Percentiles rank a stretch among this genome's conserved stretches.
phyloP scores from a whole-genome alignment of 345 rosid species.

The Heritiera littoralis region DNA sequence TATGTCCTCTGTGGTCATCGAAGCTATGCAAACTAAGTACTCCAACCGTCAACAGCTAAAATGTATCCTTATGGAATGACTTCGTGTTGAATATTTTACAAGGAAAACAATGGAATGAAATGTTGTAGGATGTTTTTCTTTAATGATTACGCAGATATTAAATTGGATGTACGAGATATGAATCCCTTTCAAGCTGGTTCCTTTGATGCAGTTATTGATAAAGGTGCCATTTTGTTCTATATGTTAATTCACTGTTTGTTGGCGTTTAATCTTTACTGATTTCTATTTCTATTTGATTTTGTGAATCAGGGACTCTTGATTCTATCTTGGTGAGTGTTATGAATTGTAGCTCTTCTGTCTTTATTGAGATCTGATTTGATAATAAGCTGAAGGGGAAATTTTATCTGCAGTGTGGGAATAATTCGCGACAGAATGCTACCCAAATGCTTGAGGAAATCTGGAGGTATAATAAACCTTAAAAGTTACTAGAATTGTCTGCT shows the following conservation, averaged over 20 bases:
- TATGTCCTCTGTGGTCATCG: slow-evolving; percentile 72
- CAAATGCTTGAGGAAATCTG: slow-evolving; percentile 79
- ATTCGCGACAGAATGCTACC: slow-evolving; percentile 63
- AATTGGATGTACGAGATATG: slow-evolving; percentile 88
- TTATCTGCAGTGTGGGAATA: slow-evolving; percentile 65
- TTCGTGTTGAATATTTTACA: neutral
- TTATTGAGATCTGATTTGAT: neutral
- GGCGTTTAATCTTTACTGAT: slow-evolving; percentile 7
- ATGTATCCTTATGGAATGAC: slow-evolving; percentile 40
- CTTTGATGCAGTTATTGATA: slow-evolving; percentile 77
- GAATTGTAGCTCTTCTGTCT: slow-evolving; percentile 5
- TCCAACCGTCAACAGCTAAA: slow-evolving; percentile 58
- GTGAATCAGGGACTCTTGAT: slow-evolving; percentile 77
- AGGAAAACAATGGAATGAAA: neutral
- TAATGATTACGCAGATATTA: slow-evolving; percentile 47
- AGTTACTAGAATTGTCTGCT: slow-evolving; percentile 8
- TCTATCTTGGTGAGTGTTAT: slow-evolving; percentile 73
- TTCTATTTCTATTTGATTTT: slow-evolving; percentile 23
- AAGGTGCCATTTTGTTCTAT: slow-evolving; percentile 44
- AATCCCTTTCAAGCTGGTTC: slow-evolving; percentile 54
- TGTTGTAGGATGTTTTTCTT: neutral
- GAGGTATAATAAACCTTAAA: slow-evolving; percentile 55
- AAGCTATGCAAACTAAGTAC: slow-evolving; percentile 63
- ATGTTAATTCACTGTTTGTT: neutral
- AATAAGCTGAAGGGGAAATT: slow-evolving; percentile 12